These are phyloP conservation scores for Echites panduratus DNA, from an alignment of 257 asterid genomes.

Conservation along the genomic window DNA sequence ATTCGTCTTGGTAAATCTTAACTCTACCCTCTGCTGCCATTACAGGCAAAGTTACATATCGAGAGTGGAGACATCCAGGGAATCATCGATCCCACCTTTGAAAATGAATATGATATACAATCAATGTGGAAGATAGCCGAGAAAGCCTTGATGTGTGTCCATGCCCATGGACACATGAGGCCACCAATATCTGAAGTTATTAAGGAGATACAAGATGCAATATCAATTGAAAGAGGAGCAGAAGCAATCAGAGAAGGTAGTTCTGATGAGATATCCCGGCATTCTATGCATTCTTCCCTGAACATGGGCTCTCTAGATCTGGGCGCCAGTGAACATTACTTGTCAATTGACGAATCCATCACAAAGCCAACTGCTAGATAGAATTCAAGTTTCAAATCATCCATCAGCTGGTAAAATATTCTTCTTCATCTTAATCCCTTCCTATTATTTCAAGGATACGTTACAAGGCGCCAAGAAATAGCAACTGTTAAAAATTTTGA, in stretches of 20 bases:
- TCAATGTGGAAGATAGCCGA: constrained; percentile 99
- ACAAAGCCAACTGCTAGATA: constrained; percentile 79
- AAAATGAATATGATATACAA: constrained; percentile 65
- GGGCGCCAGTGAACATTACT: constrained; percentile 55
- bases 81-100: constrained; percentile 75
- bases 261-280: constrained; percentile 75
- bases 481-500: not conserved
- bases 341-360: constrained; percentile 76
- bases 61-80: constrained; percentile 98
- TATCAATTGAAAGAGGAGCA: constrained; percentile 64
- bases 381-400: constrained; percentile 13
- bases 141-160: constrained; percentile 92
- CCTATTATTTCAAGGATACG: not conserved
- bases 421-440: not conserved
- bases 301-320: constrained; percentile 58
- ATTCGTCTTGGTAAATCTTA: not conserved
- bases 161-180: constrained; percentile 94
- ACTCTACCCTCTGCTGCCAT: not conserved
- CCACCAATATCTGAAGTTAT: constrained; percentile 89
- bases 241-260: constrained; percentile 65
- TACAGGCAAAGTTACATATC: constrained; percentile 80
- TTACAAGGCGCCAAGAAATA: not conserved
- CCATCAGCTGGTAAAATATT: constrained; percentile 1
- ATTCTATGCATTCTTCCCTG: constrained; percentile 69
- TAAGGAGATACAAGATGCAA: constrained; percentile 91